Evolutionary conservation across 2,329 filamentous ascomycete genomes (phyloP).

Genomic region (Magnaporthiopsis rhizophila): DNA sequence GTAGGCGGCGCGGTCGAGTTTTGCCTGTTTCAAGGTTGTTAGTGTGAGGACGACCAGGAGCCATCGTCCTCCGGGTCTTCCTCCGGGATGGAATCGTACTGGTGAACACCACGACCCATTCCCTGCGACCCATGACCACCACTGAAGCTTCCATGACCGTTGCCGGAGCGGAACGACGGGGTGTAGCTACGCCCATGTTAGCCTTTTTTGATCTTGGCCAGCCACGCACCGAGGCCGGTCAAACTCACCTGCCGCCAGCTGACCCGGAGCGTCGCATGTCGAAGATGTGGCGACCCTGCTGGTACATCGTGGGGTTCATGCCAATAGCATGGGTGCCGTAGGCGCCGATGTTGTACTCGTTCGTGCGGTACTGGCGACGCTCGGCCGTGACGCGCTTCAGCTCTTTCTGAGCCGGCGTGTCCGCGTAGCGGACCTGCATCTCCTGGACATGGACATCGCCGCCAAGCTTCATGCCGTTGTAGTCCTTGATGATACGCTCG

Average conservation of each 20-base stretch:
- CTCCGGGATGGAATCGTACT: slow-evolving; percentile 3
- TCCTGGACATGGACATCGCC: slow-evolving; percentile 63
- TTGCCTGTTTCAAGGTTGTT: slow-evolving; percentile 23
- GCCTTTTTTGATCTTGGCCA: too few species aligned
- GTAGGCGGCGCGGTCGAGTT: slow-evolving; percentile 31
- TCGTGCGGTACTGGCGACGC: slow-evolving; percentile 89
- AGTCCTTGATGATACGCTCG: slow-evolving; percentile 79
- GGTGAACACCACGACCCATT: slow-evolving; percentile 1
- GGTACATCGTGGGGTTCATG: slow-evolving; percentile 40
- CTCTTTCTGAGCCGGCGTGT: slow-evolving; percentile 93
- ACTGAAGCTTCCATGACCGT: slow-evolving; percentile 1
- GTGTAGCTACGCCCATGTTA: neutral
- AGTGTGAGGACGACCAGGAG: slow-evolving; percentile 8
- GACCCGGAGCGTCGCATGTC: slow-evolving; percentile 22
- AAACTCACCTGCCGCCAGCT: slow-evolving; percentile 1
- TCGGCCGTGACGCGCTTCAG: slow-evolving; percentile 94
- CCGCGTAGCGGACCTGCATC: slow-evolving; percentile 91
- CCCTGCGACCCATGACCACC: slow-evolving; percentile 2
- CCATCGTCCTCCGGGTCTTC: neutral
- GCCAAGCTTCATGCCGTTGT: slow-evolving; percentile 70
- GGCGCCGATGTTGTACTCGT: slow-evolving; percentile 79
- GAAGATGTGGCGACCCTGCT: slow-evolving; percentile 26
- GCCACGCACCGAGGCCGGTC: neutral
- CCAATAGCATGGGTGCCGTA: slow-evolving; percentile 57
- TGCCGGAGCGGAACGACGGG: slow-evolving; percentile 4